phyloP scores from a whole-genome alignment of 768 basidiomycete genomes.

The Agaricus subrufescens region DNA sequence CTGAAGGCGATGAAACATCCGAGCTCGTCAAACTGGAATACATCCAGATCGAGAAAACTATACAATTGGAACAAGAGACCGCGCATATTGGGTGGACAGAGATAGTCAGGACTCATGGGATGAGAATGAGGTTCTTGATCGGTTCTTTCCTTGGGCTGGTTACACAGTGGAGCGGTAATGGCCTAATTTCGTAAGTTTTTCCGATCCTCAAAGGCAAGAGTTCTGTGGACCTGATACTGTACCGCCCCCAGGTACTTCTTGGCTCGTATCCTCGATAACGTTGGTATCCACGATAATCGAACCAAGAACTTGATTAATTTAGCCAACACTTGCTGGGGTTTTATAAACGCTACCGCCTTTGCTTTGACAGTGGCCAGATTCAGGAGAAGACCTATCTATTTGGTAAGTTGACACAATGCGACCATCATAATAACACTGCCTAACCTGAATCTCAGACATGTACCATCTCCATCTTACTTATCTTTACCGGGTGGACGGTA shows the following conservation, averaged over 20 bases:
- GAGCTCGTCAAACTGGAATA: slow-evolving; percentile 58
- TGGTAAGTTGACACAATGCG: slow-evolving; percentile 26
- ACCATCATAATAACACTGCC: neutral
- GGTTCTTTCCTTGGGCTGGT: slow-evolving; percentile 47
- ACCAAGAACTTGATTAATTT: slow-evolving; percentile 56
- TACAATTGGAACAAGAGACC: slow-evolving; percentile 47
- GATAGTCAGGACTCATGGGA: slow-evolving; percentile 40
- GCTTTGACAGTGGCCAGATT: slow-evolving; percentile 44
- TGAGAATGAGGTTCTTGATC: slow-evolving; percentile 47
- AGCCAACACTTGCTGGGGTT: slow-evolving; percentile 49
- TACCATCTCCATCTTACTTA: slow-evolving; percentile 38
- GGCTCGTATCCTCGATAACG: slow-evolving; percentile 47
- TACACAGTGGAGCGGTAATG: slow-evolving; percentile 65
- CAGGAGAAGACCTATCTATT: slow-evolving; percentile 43
- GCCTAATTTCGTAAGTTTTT: slow-evolving; percentile 42
- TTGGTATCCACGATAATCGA: slow-evolving; percentile 44
- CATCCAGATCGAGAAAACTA: slow-evolving; percentile 49
- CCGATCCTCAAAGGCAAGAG: neutral
- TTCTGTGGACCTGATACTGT: neutral
- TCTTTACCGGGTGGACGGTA: slow-evolving; percentile 52
- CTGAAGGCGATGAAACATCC: slow-evolving; percentile 48
- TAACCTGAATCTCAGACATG: slow-evolving; percentile 27
- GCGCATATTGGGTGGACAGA: slow-evolving; percentile 43
- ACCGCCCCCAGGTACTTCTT: slow-evolving; percentile 41
- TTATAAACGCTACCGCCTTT: slow-evolving; percentile 47